phyloP scores from a whole-genome alignment of 192 early-diverging fungal species.

The Funneliformis geosporum region DNA sequence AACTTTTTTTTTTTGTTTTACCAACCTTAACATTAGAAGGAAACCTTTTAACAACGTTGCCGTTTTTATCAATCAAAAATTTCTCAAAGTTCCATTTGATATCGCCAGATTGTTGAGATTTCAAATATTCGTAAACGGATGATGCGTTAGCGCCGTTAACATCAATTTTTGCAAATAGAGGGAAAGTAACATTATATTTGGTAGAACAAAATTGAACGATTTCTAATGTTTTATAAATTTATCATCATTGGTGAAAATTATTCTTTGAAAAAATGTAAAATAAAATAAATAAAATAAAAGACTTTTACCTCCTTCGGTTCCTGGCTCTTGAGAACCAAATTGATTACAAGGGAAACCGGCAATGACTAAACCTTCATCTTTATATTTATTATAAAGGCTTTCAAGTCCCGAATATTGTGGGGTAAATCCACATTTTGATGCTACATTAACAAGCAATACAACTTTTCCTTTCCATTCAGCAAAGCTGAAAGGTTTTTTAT shows the following conservation, averaged over 20 bases:
- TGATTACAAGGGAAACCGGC: conserved; percentile 93
- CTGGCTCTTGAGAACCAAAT: conserved; percentile 64
- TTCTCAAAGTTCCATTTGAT: conserved; percentile 91
- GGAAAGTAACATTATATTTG: conserved; percentile 61
- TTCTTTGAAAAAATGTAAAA: neutral
- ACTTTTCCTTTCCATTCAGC: conserved; percentile 68
- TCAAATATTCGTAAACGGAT: conserved; percentile 66
- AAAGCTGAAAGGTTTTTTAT: neutral
- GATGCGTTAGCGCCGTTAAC: conserved; percentile 74
- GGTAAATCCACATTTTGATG: conserved; percentile 89
- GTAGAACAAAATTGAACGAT: neutral
- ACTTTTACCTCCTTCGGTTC: neutral
- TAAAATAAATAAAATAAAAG: neutral
- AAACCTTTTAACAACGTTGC: conserved; percentile 67
- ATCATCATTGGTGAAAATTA: neutral
- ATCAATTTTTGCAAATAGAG: conserved; percentile 85
- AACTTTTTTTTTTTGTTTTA: neutral
- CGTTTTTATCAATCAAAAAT: conserved; percentile 70
- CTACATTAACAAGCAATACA: conserved; percentile 87
- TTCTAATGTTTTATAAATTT: neutral
- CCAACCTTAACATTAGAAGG: conserved; percentile 16
- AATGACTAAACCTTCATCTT: conserved; percentile 73
- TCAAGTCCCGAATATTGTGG: conserved; percentile 75
- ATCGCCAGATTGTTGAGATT: conserved; percentile 56
- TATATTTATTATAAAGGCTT: conserved; percentile 66